A percentile compares a stretch with the other conserved stretches of the same genome.
Conservation (phyloP, 169 alveolate species). For the Plasmodium vivax region DNA sequence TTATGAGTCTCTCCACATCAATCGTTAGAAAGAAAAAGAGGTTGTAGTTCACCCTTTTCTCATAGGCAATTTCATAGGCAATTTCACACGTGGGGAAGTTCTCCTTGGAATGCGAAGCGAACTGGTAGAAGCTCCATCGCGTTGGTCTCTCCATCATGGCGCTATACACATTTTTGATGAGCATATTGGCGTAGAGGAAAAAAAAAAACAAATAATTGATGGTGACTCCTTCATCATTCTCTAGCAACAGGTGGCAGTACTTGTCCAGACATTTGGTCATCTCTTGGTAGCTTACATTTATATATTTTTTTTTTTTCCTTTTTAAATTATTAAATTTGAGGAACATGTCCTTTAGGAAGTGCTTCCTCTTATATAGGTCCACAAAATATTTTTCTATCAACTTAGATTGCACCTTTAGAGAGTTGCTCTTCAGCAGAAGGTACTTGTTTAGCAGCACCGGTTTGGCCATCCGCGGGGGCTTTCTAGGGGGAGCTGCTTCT, state of each 20-base stretch:
- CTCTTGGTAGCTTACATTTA: constrained; percentile 5
- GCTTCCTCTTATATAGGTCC: constrained; percentile 48
- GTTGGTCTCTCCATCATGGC: not conserved
- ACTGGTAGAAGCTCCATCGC: not conserved
- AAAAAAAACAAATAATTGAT: constrained; percentile 61
- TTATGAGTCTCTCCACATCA: constrained; percentile 1
- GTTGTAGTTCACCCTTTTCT: constrained; percentile 3
- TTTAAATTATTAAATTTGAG: constrained; percentile 38
- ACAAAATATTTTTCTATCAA: constrained; percentile 52
- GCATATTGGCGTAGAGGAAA: constrained; percentile 10
- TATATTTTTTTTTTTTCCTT: constrained; percentile 36
- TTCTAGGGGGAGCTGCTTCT: not conserved
- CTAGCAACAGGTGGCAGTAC: constrained; percentile 21
- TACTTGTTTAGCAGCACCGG: constrained; percentile 17
- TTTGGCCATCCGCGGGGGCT: not conserved
- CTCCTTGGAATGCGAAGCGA: not conserved
- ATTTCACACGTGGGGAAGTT: not conserved
- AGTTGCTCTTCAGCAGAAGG: constrained; percentile 18
- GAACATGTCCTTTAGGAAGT: constrained; percentile 59
- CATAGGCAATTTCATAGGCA: not conserved
- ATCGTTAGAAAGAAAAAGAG: constrained; percentile 30
- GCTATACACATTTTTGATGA: constrained; percentile 14
- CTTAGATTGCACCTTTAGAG: constrained; percentile 35
- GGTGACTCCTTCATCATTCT: constrained; percentile 20
- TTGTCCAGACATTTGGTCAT: constrained; percentile 17